phyloP scores from a whole-genome alignment of 352 stramenopile genomes.

The Phytophthora citrophthora region DNA sequence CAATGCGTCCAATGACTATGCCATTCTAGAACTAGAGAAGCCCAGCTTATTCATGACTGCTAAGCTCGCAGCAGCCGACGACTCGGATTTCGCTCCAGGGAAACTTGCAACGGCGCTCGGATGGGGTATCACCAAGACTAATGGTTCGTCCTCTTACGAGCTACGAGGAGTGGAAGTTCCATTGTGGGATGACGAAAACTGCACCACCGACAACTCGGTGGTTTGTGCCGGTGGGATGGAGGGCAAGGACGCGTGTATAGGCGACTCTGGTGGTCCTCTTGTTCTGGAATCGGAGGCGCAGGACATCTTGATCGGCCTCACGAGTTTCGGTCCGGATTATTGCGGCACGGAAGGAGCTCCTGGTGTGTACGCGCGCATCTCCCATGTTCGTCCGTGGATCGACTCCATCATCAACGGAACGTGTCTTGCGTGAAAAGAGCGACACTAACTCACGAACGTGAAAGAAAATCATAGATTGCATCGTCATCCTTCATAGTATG shows the following conservation, averaged over 20 bases:
- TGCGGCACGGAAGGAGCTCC: conserved; percentile 22
- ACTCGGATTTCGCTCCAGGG: conserved; percentile 25
- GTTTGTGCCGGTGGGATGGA: conserved; percentile 48
- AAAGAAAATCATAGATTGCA: too few species aligned
- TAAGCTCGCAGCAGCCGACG: conserved; percentile 23
- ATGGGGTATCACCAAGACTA: conserved; percentile 33
- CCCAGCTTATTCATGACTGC: conserved; percentile 39
- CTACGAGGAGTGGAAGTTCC: conserved; percentile 43
- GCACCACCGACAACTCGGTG: conserved; percentile 44
- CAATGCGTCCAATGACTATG: conserved; percentile 32
- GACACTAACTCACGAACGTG: too few species aligned
- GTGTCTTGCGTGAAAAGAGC: conserved; percentile 11
- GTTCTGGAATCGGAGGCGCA: conserved; percentile 16
- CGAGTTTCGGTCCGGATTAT: conserved; percentile 22
- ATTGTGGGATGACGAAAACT: conserved; percentile 40
- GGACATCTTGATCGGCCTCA: conserved; percentile 19
- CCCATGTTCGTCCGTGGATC: conserved; percentile 19
- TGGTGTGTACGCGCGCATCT: conserved; percentile 58
- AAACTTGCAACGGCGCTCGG: conserved; percentile 39
- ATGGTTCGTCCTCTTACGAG: conserved; percentile 32
- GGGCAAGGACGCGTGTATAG: conserved; percentile 51
- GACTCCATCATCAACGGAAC: too few species aligned
- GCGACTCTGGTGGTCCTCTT: conserved; percentile 58
- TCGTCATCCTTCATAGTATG: too few species aligned
- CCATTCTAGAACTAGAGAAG: conserved; percentile 47